Percentiles rank a stretch among this genome's conserved stretches.
phyloP scores from a whole-genome alignment of 2,329 filamentous ascomycete genomes.

The Colletotrichum sp. region DNA sequence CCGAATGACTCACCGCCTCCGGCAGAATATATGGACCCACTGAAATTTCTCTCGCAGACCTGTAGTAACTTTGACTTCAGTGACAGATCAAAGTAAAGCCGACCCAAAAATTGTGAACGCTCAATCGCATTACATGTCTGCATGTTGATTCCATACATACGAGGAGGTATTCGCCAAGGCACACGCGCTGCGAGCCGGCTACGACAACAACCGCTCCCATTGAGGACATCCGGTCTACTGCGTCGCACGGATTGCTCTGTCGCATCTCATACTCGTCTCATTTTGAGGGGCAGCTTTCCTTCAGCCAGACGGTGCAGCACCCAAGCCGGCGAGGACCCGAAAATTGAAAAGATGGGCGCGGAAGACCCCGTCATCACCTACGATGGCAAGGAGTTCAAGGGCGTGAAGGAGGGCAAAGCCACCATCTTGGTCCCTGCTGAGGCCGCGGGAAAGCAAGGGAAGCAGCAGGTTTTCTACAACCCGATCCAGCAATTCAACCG shows the following conservation, averaged over 20 bases:
- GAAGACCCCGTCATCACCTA: slow-evolving; percentile 37
- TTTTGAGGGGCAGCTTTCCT: background rate
- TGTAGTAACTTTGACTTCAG: background rate
- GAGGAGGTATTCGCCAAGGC: background rate
- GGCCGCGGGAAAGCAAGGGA: slow-evolving; percentile 43
- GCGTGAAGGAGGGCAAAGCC: slow-evolving; percentile 61
- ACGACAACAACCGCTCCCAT: background rate
- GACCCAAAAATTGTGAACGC: background rate
- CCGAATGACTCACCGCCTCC: slow-evolving; percentile 5
- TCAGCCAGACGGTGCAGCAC: slow-evolving; percentile 1
- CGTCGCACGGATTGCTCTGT: background rate
- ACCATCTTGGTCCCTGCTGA: slow-evolving; percentile 59
- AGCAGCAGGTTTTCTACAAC: slow-evolving; percentile 94
- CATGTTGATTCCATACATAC: slow-evolving; percentile 3
- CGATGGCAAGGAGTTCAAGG: slow-evolving; percentile 55
- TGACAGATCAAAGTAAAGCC: background rate
- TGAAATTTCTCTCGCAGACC: slow-evolving; percentile 21
- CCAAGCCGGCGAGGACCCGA: background rate
- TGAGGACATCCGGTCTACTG: background rate
- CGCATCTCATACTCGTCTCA: background rate
- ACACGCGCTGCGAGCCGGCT: slow-evolving; percentile 4
- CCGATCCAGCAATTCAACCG: slow-evolving; percentile 99
- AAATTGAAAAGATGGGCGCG: slow-evolving; percentile 28
- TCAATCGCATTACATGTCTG: background rate
- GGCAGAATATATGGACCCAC: slow-evolving; percentile 21